Conservation (phyloP, 2,329 filamentous ascomycete genomes). For the Fusarium circinatum region DNA sequence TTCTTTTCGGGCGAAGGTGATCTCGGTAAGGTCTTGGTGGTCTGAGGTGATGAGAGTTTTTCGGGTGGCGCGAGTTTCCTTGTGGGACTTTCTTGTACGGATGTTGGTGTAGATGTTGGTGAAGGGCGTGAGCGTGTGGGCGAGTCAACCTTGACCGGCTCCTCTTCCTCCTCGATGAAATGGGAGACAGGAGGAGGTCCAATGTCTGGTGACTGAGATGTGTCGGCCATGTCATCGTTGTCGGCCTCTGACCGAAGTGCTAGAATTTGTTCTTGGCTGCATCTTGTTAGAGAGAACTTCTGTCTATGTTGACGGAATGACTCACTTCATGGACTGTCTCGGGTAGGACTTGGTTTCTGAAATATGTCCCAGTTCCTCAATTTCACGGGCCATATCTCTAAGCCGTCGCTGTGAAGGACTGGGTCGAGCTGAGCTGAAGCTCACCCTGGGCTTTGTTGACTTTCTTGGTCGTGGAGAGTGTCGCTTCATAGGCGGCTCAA, state of each 20-base stretch:
- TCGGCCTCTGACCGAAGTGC: slow-evolving; percentile 64
- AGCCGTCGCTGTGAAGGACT: slow-evolving; percentile 67
- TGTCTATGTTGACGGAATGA: slow-evolving; percentile 13
- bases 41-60: slow-evolving; percentile 45
- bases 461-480: slow-evolving; percentile 55
- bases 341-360: slow-evolving; percentile 75
- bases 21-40: slow-evolving; percentile 28
- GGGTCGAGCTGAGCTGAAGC: slow-evolving; percentile 51
- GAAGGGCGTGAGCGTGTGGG: slow-evolving; percentile 47
- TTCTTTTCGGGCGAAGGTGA: slow-evolving; percentile 46
- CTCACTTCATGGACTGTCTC: slow-evolving; percentile 74
- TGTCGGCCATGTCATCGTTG: slow-evolving; percentile 57
- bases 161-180: slow-evolving; percentile 67
- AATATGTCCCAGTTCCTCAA: slow-evolving; percentile 66
- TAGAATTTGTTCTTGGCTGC: slow-evolving; percentile 70
- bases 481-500: slow-evolving; percentile 66
- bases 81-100: slow-evolving; percentile 38
- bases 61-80: slow-evolving; percentile 47
- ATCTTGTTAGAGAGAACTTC: slow-evolving; percentile 45
- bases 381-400: slow-evolving; percentile 65
- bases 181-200: slow-evolving; percentile 70
- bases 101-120: slow-evolving; percentile 15
- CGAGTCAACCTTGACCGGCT: slow-evolving; percentile 64
- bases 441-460: slow-evolving; percentile 54
- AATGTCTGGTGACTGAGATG: slow-evolving; percentile 73